Base-by-base conservation (phyloP, 768 basidiomycete species). In the Cystofilobasidium macerans region DNA sequence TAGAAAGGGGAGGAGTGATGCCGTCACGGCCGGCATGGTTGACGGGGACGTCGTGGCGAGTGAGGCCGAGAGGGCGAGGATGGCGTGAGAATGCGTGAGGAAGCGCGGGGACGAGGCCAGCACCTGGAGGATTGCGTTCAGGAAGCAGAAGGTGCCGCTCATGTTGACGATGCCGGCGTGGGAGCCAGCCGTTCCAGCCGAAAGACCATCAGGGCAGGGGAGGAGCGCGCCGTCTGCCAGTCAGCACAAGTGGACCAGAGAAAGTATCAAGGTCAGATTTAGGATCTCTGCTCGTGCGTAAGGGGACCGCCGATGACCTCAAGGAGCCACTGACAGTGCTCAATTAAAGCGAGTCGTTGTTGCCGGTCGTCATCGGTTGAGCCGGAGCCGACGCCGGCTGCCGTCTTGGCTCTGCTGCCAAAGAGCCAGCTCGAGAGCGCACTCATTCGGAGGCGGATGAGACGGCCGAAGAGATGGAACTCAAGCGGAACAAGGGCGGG, bases 91-190 rank as follows among this genome's bases (percentile, higher is more conserved):
- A 24, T 62, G 48, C 20, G 18, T 11, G 56, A 63, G 45, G 67
- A 68, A 45, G 26, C 35, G 36, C 7, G 67, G 56, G 3, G 62
- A 57, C 9, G 67, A 62, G 35, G 61, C 61, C 28, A 68, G 35
- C 5, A 68, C 67, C 48, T 67, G 65, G 16, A 67, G 53, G 18
- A 68, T 51, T 1, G 67, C 58, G 42, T 68, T 68, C 33, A 68
- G 60, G 38, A 62, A 68, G 62, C 67, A 68, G 35, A 68, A 68
- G 4, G 67, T 62, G 18, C 67, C 67, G 7, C 56, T 59, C 24
- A 62, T 63, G 53, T 68, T 68, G 61, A 68, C 62, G 56, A 68
- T 43, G 14, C 67, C 67, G 12, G 67, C 56, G 42, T 58, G 35
- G 5, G 22, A 16, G 16, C 43, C 36, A 8, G 13, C 33, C 16